Evolutionary conservation across 352 stramenopile species (phyloP).

Genomic region (Peronospora destructor): DNA sequence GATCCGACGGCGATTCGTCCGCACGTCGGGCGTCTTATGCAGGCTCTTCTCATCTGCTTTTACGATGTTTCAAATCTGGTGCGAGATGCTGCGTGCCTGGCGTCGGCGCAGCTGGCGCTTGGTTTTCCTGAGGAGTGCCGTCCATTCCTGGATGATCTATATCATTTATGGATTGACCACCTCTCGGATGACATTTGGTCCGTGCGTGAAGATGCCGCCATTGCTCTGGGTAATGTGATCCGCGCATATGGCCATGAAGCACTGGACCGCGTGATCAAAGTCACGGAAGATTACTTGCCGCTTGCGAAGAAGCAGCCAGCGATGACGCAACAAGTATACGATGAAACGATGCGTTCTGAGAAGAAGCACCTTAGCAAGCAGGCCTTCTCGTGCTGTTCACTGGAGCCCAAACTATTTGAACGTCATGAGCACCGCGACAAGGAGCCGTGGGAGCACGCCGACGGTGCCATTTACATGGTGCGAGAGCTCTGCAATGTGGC

Average conservation of each 20-base stretch:
- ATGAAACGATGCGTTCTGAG: constrained; percentile 86
- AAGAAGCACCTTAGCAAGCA: constrained; percentile 90
- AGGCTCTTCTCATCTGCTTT: constrained; percentile 92
- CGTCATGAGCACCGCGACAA: constrained; percentile 79
- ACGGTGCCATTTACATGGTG: constrained; percentile 94
- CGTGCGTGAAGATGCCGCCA: constrained; percentile 92
- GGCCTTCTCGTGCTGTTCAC: constrained; percentile 91
- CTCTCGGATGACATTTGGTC: constrained; percentile 96
- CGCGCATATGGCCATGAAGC: constrained; percentile 85
- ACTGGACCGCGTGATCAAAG: constrained; percentile 63
- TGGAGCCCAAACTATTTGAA: constrained; percentile 92
- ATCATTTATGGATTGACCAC: constrained; percentile 90
- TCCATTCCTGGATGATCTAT: constrained; percentile 82
- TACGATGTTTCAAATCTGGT: constrained; percentile 94
- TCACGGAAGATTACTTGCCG: constrained; percentile 62
- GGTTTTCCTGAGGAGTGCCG: constrained; percentile 85
- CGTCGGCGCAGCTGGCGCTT: constrained; percentile 70
- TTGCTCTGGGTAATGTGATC: constrained; percentile 91
- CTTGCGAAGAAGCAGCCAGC: constrained; percentile 87
- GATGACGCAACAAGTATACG: constrained; percentile 90
- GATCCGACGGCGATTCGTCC: constrained; percentile 53
- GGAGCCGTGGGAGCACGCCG: constrained; percentile 91
- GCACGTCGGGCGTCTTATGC: constrained; percentile 60
- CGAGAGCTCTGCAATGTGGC: constrained; percentile 83
- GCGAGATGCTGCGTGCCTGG: constrained; percentile 92